These are phyloP conservation scores for Brassica rapa DNA, from an alignment of 345 rosid genomes.

Conservation along the genomic window DNA sequence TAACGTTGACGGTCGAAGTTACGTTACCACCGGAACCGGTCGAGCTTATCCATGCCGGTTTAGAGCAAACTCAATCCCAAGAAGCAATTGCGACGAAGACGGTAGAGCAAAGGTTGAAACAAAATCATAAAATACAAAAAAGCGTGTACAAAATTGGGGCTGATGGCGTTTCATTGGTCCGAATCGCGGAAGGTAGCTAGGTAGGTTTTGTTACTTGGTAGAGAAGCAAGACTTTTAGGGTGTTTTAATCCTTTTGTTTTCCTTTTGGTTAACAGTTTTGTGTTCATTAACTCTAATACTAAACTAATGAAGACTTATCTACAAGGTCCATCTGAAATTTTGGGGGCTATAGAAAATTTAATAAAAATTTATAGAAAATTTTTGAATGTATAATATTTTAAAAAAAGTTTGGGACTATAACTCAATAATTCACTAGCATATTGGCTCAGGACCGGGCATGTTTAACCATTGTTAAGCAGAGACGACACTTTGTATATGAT, in stretches of 20 bases:
- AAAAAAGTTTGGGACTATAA: too few species aligned
- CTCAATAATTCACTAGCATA: too few species aligned
- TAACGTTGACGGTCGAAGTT: slow-evolving; percentile 19
- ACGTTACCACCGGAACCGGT: slow-evolving; percentile 5
- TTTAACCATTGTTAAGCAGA: not conserved
- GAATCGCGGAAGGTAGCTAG: not conserved
- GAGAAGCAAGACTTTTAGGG: not conserved
- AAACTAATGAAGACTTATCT: not conserved
- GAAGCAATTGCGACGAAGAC: not conserved
- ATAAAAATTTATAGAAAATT: too few species aligned
- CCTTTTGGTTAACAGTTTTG: not conserved
- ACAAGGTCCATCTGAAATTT: too few species aligned
- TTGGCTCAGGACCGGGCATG: too few species aligned
- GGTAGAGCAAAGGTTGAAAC: not conserved
- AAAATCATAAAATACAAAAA: not conserved
- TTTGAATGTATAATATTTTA: too few species aligned
- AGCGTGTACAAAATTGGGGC: not conserved
- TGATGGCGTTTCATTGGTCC: slow-evolving; percentile 2
- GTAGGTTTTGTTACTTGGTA: slow-evolving; percentile 4
- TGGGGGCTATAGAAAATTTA: too few species aligned
- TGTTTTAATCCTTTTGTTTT: not conserved
- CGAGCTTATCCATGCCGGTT: slow-evolving; percentile 1
- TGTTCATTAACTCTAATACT: not conserved
- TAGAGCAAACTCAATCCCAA: not conserved
- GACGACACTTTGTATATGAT: not conserved